Evolutionary conservation across 208 protist species (phyloP).

Genomic region (Wallacemonas rigidus): DNA sequence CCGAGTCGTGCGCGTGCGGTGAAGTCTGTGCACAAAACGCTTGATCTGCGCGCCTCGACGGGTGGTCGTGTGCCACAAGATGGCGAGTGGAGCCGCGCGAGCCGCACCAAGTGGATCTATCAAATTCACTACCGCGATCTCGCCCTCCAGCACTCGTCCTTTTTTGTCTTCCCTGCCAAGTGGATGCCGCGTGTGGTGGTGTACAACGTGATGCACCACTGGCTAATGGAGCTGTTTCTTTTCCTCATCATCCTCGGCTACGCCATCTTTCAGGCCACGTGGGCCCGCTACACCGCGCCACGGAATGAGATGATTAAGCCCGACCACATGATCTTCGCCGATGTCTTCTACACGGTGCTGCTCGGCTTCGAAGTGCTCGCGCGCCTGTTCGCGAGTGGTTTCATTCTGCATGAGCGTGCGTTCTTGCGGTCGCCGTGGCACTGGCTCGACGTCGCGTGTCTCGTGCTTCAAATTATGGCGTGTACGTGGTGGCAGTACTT

Average conservation of each 20-base stretch:
- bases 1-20: conserved; percentile 45
- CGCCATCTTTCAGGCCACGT: conserved; percentile 84
- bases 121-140: conserved; percentile 82
- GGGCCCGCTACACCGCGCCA: conserved; percentile 59
- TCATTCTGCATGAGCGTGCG: conserved; percentile 71
- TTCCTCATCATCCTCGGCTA: conserved; percentile 81
- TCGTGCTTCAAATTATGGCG: conserved; percentile 76
- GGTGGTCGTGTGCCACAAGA: conserved; percentile 64
- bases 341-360: conserved; percentile 86
- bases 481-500: conserved; percentile 74
- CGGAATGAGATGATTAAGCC: conserved; percentile 45
- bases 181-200: conserved; percentile 85
- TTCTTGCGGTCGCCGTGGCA: conserved; percentile 93
- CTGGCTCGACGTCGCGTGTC: conserved; percentile 89
- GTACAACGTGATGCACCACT: conserved; percentile 92
- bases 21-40: conserved; percentile 66
- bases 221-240: conserved; percentile 79
- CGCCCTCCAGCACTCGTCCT: conserved; percentile 78
- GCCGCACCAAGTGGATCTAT: conserved; percentile 61
- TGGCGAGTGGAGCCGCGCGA: conserved; percentile 42
- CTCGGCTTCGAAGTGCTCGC: conserved; percentile 83
- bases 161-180: conserved; percentile 83
- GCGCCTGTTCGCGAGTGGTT: conserved; percentile 85
- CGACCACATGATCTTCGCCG: conserved; percentile 76
- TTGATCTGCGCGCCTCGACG: conserved; percentile 56